Evolutionary conservation across 164 flowering plant genomes (phyloP).

Genomic region (Cinnamomum chago): DNA sequence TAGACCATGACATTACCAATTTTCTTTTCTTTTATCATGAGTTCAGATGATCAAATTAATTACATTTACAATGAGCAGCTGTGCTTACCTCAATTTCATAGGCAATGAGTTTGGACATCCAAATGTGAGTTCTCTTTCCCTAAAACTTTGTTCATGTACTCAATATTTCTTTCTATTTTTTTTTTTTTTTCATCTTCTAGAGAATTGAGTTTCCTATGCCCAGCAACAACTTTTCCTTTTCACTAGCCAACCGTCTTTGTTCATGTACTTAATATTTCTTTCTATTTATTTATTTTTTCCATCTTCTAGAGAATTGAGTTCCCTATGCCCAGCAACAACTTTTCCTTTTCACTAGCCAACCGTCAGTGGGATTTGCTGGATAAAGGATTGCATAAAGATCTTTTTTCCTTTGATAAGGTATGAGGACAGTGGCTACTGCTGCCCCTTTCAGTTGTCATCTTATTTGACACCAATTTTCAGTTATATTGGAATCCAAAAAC

Average conservation of each 20-base stretch:
- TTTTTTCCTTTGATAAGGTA: conserved; percentile 85
- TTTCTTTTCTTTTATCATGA: conserved; percentile 8
- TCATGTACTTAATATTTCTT: conserved; percentile 4
- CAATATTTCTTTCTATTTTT: conserved; percentile 14
- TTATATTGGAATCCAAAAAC: neutral
- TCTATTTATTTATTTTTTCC: conserved; percentile 14
- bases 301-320: conserved; percentile 75
- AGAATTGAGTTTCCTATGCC: conserved; percentile 90
- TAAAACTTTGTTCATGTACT: neutral
- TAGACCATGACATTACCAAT: conserved; percentile 1
- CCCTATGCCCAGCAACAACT: conserved; percentile 82
- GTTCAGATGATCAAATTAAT: conserved; percentile 87
- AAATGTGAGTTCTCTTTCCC: conserved; percentile 38
- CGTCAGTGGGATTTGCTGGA: conserved; percentile 71
- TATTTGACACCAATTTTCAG: neutral
- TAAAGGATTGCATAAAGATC: conserved; percentile 43
- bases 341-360: conserved; percentile 73
- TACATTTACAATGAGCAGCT: conserved; percentile 77
- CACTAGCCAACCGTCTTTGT: conserved; percentile 76
- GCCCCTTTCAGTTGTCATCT: neutral
- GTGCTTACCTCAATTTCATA: conserved; percentile 95
- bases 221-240: conserved; percentile 75
- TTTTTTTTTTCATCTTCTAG: conserved; percentile 30
- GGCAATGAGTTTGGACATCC: conserved; percentile 99
- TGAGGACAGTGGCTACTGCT: neutral